These are phyloP conservation scores for Tanacetum coccineum DNA, from an alignment of 129 eudicot genomes.

Conservation along the genomic window DNA sequence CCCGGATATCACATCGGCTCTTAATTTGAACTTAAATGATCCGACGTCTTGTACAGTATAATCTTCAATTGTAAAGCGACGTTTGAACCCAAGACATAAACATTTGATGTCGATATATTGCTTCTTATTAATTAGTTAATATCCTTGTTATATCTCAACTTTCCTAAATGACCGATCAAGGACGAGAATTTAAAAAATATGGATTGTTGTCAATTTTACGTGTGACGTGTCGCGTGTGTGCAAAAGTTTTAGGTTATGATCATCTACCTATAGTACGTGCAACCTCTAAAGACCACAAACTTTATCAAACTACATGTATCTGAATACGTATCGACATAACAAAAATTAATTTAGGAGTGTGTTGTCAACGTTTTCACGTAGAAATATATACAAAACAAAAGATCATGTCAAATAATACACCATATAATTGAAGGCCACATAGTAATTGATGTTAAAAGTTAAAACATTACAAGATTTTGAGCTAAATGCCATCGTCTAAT, in stretches of 20 bases:
- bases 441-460: no score
- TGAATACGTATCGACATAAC: background rate
- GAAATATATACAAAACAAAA: no score
- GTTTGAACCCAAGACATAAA: constrained; percentile 17
- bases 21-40: constrained; percentile 6
- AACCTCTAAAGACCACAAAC: background rate
- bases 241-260: background rate
- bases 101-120: constrained; percentile 20
- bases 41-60: constrained; percentile 18
- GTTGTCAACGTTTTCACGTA: no score
- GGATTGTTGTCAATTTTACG: background rate
- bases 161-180: constrained; percentile 1
- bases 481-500: no score
- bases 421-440: no score
- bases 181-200: no score
- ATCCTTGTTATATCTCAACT: background rate
- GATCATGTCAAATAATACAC: no score
- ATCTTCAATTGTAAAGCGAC: constrained; percentile 14
- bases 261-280: constrained; percentile 5
- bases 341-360: background rate
- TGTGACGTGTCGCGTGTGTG: background rate
- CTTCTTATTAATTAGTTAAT: background rate
- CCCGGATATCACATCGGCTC: background rate
- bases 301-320: background rate
- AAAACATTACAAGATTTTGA: no score